Conservation (phyloP, 2,329 filamentous ascomycete species). For the Paecilomyces sp. region DNA sequence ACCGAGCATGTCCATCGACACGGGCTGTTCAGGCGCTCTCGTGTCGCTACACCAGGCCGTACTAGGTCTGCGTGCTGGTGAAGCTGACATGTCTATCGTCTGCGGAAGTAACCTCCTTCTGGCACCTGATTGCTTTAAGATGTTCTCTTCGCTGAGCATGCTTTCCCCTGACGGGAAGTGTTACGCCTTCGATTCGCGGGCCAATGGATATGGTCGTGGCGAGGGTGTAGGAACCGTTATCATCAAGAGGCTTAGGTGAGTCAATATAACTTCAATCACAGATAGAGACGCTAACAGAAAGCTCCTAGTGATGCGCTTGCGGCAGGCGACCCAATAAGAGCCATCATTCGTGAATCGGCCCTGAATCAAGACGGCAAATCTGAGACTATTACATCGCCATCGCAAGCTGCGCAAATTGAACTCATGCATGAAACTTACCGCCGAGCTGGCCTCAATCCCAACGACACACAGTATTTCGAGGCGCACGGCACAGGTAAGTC, state of each 20-base stretch:
- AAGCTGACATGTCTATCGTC: slow-evolving; percentile 2
- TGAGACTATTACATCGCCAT: not conserved
- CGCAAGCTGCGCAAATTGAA: not conserved
- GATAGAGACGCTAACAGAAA: not conserved
- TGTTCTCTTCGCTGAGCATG: not conserved
- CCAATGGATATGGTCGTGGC: slow-evolving; percentile 13
- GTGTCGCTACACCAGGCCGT: slow-evolving; percentile 4
- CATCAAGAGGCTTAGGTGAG: slow-evolving; percentile 10
- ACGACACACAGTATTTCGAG: slow-evolving; percentile 2
- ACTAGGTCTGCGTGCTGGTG: slow-evolving; percentile 1
- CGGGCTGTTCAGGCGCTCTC: slow-evolving; percentile 5
- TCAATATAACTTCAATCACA: not conserved
- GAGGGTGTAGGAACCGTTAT: slow-evolving; percentile 12
- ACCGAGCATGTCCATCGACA: slow-evolving; percentile 6
- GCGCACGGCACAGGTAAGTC: slow-evolving; percentile 2
- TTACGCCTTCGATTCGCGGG: slow-evolving; percentile 8
- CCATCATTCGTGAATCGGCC: slow-evolving; percentile 1
- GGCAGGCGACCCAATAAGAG: not conserved
- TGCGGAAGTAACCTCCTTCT: slow-evolving; percentile 5
- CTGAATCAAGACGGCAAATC: slow-evolving; percentile 3
- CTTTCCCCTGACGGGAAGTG: slow-evolving; percentile 5
- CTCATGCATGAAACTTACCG: slow-evolving; percentile 1
- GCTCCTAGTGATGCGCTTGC: not conserved
- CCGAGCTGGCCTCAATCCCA: not conserved
- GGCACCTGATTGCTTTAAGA: not conserved